Percentiles rank a stretch among this genome's conserved stretches.
phyloP scores from a whole-genome alignment of 192 early-diverging fungal genomes.

The Coemansia sp. region DNA sequence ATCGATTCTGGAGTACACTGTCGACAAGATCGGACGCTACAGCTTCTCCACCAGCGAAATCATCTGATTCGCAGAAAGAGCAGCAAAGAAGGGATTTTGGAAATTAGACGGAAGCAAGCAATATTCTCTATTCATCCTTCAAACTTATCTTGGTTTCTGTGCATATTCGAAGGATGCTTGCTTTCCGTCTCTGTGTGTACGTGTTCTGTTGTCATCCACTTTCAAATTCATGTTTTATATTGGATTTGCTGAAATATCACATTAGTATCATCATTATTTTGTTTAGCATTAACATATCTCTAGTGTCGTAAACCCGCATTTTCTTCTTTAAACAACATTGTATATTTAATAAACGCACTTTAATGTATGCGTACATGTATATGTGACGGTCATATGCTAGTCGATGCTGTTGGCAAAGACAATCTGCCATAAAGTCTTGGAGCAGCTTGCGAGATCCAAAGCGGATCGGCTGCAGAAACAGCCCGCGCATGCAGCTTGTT shows the following conservation, averaged over 20 bases:
- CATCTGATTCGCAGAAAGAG: constrained; percentile 51
- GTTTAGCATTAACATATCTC: too few relatives aligned
- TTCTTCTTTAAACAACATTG: too few relatives aligned
- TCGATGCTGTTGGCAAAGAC: not conserved
- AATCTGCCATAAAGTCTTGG: constrained; percentile 68
- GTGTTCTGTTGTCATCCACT: too few relatives aligned
- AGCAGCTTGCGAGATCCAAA: constrained; percentile 79
- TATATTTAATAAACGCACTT: too few relatives aligned
- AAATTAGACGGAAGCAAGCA: too few relatives aligned
- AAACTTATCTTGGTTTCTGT: not conserved
- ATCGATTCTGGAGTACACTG: constrained; percentile 76
- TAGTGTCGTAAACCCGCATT: not conserved
- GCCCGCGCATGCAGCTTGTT: constrained; percentile 86
- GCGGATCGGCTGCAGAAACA: constrained; percentile 74
- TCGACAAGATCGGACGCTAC: constrained; percentile 76
- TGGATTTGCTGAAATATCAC: too few relatives aligned
- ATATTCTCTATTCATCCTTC: not conserved
- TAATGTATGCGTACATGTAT: too few relatives aligned
- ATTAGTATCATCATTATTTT: too few relatives aligned
- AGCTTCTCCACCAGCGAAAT: constrained; percentile 80
- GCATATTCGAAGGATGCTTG: not conserved
- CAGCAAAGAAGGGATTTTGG: not conserved
- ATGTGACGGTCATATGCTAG: not conserved
- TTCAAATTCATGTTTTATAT: too few relatives aligned
- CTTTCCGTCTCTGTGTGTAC: too few relatives aligned